phyloP scores from a whole-genome alignment of 352 stramenopile genomes.

The Nothophytophthora sp. region DNA sequence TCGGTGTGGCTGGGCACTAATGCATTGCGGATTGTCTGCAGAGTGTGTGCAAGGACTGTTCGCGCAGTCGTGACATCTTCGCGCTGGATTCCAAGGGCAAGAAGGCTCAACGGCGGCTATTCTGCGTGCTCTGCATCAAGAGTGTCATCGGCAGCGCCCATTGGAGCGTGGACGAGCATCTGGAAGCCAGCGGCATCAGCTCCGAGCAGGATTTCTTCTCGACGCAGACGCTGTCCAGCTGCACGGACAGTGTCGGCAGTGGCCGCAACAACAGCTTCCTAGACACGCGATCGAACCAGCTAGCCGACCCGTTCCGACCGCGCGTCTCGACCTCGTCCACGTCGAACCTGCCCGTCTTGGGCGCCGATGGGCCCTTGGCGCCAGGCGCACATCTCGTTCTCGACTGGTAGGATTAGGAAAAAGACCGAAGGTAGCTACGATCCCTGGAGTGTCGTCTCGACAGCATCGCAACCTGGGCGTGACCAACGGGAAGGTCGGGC shows the following conservation, averaged over 20 bases:
- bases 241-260: conserved; percentile 16
- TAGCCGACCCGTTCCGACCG: conserved; percentile 15
- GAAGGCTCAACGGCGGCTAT: conserved; percentile 16
- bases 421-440: too few relatives aligned
- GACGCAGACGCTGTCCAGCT: conserved; percentile 15
- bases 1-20: not conserved
- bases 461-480: too few relatives aligned
- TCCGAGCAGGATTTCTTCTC: conserved; percentile 1
- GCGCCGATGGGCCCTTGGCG: conserved; percentile 6
- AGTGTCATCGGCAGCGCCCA: conserved; percentile 15
- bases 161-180: not conserved
- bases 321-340: conserved; percentile 19
- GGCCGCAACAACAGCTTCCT: conserved; percentile 21
- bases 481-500: too few relatives aligned
- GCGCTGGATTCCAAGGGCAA: conserved; percentile 19
- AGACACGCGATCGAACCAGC: conserved; percentile 11
- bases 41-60: conserved; percentile 44
- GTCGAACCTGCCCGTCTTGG: conserved; percentile 15
- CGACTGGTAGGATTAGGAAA: conserved; percentile 29
- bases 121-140: conserved; percentile 36
- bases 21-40: conserved; percentile 10
- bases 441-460: too few relatives aligned
- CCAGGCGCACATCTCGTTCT: conserved; percentile 17
- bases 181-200: not conserved
- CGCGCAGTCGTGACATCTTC: conserved; percentile 29